Evolutionary conservation across 2,329 filamentous ascomycete species (phyloP).

Genomic region (Akanthomyces dipterigenus): DNA sequence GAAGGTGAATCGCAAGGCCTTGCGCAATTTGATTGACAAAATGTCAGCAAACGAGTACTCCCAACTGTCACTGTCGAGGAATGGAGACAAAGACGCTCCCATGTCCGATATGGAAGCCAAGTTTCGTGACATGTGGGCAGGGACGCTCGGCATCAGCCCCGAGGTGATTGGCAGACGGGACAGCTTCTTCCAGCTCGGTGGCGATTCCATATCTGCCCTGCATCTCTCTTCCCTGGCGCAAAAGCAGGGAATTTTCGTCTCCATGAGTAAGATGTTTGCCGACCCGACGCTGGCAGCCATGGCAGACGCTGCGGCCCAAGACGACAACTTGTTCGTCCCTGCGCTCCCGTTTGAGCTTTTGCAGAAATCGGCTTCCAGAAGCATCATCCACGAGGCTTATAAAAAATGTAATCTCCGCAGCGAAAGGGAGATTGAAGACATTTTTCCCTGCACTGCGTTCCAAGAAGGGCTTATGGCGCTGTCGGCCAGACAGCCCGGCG

Average conservation of each 20-base stretch:
- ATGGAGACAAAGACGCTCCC: neutral
- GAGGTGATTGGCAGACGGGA: constrained; percentile 36
- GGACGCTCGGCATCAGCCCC: neutral
- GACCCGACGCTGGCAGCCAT: neutral
- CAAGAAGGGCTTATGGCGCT: constrained; percentile 35
- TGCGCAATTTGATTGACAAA: neutral
- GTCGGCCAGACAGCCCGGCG: constrained; percentile 25
- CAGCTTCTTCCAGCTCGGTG: constrained; percentile 48
- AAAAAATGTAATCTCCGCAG: neutral
- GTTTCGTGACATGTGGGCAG: constrained; percentile 9
- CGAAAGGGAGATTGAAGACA: constrained; percentile 21
- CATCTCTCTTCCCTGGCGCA: constrained; percentile 26
- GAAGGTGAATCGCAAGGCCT: constrained; percentile 15
- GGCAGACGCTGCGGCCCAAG: neutral
- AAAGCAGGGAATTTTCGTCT: constrained; percentile 17
- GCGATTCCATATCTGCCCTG: constrained; percentile 48
- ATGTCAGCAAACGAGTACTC: neutral
- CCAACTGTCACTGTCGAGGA: neutral
- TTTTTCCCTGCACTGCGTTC: constrained; percentile 34
- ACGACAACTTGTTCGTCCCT: neutral
- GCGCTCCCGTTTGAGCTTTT: neutral
- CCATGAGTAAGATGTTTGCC: neutral
- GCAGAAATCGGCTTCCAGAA: neutral
- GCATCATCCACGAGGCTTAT: neutral
- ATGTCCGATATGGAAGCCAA: constrained; percentile 5